These are phyloP conservation scores for Amanita rimosa DNA, from an alignment of 768 basidiomycete genomes.

Conservation along the genomic window DNA sequence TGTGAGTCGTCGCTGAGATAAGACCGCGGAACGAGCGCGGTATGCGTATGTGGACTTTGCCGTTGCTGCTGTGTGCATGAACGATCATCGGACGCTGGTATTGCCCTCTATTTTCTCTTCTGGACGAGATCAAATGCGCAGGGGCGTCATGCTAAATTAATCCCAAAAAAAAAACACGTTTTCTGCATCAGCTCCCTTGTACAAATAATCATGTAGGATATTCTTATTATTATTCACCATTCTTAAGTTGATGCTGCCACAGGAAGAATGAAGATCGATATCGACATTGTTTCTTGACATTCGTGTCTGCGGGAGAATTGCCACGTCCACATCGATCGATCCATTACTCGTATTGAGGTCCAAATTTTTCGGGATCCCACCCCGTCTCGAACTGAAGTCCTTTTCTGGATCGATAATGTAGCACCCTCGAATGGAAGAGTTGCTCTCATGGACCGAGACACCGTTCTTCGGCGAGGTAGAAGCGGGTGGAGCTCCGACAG, in stretches of 20 bases:
- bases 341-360: not conserved
- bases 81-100: not conserved
- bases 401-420: not conserved
- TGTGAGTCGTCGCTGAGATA: not conserved
- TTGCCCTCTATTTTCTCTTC: not conserved
- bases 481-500: not conserved
- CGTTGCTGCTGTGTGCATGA: not conserved
- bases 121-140: not conserved
- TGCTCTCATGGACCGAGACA: not conserved
- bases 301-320: not conserved
- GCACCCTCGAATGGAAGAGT: not conserved
- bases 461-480: not conserved
- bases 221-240: not conserved
- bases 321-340: constrained; percentile 2
- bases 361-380: not conserved
- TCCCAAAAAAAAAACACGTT: not conserved
- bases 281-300: not conserved
- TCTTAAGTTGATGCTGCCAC: not conserved
- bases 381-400: too few species aligned
- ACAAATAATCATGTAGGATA: too few species aligned
- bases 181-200: not conserved
- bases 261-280: not conserved
- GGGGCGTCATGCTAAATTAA: not conserved
- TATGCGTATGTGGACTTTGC: not conserved
- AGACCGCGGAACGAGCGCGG: not conserved